These are phyloP conservation scores for Trypanosoma avium DNA, from an alignment of 208 protist genomes.

Conservation along the genomic window DNA sequence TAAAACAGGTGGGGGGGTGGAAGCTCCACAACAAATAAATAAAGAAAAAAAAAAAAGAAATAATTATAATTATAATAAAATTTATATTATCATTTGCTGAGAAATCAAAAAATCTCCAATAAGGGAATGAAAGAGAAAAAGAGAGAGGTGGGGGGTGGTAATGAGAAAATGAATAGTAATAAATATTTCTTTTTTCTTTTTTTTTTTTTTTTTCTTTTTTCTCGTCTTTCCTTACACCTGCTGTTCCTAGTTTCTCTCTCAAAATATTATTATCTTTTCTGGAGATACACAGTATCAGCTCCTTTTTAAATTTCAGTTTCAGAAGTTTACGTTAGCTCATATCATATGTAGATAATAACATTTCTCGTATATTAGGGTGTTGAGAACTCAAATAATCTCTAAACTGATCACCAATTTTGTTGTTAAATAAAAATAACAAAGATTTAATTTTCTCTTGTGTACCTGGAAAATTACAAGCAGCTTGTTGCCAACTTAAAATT, in stretches of 20 bases:
- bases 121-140: no score
- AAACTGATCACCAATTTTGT: constrained; percentile 22
- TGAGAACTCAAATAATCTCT: constrained; percentile 22
- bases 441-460: constrained; percentile 38
- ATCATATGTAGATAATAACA: constrained; percentile 32
- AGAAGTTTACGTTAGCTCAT: no score
- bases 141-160: no score
- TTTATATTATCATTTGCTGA: no score
- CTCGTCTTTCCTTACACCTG: not conserved
- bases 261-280: not conserved
- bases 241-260: not conserved
- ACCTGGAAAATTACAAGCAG: constrained; percentile 43
- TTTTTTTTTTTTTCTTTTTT: not conserved
- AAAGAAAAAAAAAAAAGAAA: no score
- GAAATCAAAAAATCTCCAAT: no score
- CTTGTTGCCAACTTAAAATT: constrained; percentile 73
- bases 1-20: no score
- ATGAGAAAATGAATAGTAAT: no score
- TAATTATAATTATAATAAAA: no score
- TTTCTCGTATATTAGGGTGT: constrained; percentile 30
- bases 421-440: constrained; percentile 28
- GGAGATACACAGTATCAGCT: not conserved
- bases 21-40: no score
- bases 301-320: not conserved
- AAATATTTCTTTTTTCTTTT: no score